These are phyloP conservation scores for Cichorium intybus DNA, from an alignment of 140 eudicot species.

Conservation along the genomic window DNA sequence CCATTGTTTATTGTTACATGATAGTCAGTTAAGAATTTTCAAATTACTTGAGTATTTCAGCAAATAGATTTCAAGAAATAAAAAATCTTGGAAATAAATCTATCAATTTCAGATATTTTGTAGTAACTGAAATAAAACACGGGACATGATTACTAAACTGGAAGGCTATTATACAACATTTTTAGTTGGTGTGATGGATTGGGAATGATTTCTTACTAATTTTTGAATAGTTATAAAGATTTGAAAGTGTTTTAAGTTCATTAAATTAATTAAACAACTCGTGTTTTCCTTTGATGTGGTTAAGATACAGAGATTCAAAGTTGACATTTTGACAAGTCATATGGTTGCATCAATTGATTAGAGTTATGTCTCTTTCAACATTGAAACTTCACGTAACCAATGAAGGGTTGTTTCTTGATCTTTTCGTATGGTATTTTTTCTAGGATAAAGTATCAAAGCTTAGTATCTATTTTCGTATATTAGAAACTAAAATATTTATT, in stretches of 20 bases:
- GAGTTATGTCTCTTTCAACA: constrained; percentile 24
- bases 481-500: too few relatives aligned
- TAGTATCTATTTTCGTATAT: neutral
- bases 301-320: constrained; percentile 6
- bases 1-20: too few relatives aligned
- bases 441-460: neutral
- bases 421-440: constrained; percentile 11
- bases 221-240: constrained; percentile 7
- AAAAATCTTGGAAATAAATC: neutral
- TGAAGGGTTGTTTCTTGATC: constrained; percentile 23
- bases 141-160: neutral
- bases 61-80: neutral
- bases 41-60: neutral
- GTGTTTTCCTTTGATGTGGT: constrained; percentile 2
- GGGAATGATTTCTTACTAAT: constrained; percentile 19
- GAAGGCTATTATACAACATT: constrained; percentile 19
- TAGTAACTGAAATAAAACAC: neutral
- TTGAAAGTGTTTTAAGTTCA: constrained; percentile 6
- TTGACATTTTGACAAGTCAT: constrained; percentile 23
- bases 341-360: constrained; percentile 19
- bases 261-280: constrained; percentile 18
- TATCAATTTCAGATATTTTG: neutral
- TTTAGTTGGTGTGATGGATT: constrained; percentile 13
- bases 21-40: neutral
- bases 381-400: constrained; percentile 17